Evolutionary conservation across 129 eudicot species (phyloP).

Genomic region (Deinandra increscens): DNA sequence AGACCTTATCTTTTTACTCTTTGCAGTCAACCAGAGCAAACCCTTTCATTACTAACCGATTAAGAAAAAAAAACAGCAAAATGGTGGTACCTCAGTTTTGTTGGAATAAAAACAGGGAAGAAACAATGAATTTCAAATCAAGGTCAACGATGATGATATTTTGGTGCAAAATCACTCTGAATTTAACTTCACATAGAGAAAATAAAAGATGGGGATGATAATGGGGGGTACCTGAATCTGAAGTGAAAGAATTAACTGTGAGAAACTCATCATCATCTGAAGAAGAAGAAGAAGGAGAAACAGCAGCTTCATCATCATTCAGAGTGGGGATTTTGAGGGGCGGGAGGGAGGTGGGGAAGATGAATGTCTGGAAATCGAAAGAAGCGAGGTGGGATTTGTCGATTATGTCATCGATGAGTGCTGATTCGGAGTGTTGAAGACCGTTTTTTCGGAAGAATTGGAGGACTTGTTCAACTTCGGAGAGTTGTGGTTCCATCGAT

Average conservation of each 20-base stretch:
- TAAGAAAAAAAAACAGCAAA: neutral
- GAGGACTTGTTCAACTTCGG: conserved; percentile 58
- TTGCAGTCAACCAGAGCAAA: neutral
- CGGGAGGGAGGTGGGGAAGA: conserved; percentile 60
- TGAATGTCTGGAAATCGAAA: conserved; percentile 56
- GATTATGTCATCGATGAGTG: conserved; percentile 70
- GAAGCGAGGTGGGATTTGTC: conserved; percentile 54
- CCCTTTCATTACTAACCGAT: neutral
- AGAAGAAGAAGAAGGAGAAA: too few relatives aligned
- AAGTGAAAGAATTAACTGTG: conserved; percentile 65
- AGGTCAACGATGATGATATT: conserved; percentile 26
- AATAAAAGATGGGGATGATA: conserved; percentile 2
- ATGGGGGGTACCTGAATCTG: conserved; percentile 59
- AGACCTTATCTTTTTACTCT: too few relatives aligned
- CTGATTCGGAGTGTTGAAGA: conserved; percentile 61
- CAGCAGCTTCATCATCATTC: conserved; percentile 5
- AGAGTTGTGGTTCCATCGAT: too few relatives aligned
- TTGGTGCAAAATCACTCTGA: conserved; percentile 14
- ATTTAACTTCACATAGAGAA: neutral
- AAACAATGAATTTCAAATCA: neutral
- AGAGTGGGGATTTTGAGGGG: conserved; percentile 37
- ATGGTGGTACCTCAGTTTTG: neutral
- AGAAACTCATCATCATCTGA: conserved; percentile 82
- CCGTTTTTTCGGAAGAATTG: conserved; percentile 62
- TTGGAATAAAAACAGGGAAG: neutral